Percentiles rank a stretch among this genome's conserved stretches.
These are phyloP conservation scores for apple (Malus domestica) DNA, from an alignment of 306 rosid genomes.

Conservation along the genomic window DNA sequence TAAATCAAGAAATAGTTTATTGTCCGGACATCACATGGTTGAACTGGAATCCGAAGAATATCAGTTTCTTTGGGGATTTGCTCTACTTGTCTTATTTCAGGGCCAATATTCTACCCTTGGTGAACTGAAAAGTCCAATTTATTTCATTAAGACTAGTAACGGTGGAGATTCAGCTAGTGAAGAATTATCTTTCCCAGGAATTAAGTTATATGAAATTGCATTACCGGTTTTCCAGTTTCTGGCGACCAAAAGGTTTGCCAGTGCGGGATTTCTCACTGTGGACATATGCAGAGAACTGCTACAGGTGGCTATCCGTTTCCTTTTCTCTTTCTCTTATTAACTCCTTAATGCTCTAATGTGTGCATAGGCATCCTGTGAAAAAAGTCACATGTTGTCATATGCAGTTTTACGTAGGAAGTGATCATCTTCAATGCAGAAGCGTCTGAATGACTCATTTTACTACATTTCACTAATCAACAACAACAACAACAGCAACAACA, in stretches of 20 bases:
- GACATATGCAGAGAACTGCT: constrained; percentile 77
- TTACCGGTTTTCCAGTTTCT: constrained; percentile 83
- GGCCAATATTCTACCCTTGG: constrained; percentile 45
- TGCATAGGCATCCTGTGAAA: background rate
- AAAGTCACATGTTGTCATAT: background rate
- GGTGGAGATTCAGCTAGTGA: constrained; percentile 36
- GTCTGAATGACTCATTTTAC: background rate
- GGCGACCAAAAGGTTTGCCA: constrained; percentile 55
- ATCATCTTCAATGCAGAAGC: background rate
- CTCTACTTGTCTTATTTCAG: constrained; percentile 74
- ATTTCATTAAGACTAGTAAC: constrained; percentile 31
- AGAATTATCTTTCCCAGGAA: constrained; percentile 40
- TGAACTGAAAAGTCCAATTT: constrained; percentile 44
- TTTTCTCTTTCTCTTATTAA: constrained; percentile 10
- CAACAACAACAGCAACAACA: no score
- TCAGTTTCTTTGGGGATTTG: constrained; percentile 80
- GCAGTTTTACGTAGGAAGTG: background rate
- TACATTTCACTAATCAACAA: background rate
- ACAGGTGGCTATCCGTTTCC: constrained; percentile 50
- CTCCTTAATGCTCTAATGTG: background rate
- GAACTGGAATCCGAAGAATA: constrained; percentile 63
- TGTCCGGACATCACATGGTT: constrained; percentile 78
- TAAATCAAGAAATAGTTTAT: constrained; percentile 28
- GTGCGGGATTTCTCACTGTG: constrained; percentile 50
- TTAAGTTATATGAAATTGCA: constrained; percentile 65